phyloP scores from a whole-genome alignment of 352 stramenopile species.

The Detonula confervacea region DNA sequence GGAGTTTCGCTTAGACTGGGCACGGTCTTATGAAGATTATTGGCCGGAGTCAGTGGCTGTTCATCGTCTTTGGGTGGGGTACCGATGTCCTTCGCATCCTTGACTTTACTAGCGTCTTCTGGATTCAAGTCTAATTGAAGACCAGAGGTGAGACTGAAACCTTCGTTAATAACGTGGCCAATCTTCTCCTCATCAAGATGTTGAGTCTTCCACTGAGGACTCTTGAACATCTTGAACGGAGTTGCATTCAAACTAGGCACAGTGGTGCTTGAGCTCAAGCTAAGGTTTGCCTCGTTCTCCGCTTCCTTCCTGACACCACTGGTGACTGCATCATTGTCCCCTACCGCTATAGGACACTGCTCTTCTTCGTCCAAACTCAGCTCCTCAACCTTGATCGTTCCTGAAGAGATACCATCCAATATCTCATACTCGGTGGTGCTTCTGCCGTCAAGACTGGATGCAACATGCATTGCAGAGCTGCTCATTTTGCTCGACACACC shows the following conservation, averaged over 20 bases:
- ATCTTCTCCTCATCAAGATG: background rate
- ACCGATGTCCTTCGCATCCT: too few relatives aligned
- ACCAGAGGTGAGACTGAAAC: background rate
- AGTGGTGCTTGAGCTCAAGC: constrained; percentile 18
- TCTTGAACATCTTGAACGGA: constrained; percentile 13
- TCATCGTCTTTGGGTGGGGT: too few relatives aligned
- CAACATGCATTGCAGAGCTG: constrained; percentile 21
- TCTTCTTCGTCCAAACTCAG: constrained; percentile 37
- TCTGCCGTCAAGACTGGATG: constrained; percentile 30
- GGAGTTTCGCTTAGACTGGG: too few relatives aligned
- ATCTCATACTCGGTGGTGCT: constrained; percentile 49
- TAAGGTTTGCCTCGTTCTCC: background rate
- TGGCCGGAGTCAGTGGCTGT: too few relatives aligned
- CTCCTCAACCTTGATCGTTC: constrained; percentile 39
- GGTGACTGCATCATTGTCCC: background rate
- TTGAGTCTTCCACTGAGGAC: background rate
- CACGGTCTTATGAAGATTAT: too few relatives aligned
- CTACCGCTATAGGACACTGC: too few relatives aligned
- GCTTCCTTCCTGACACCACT: background rate
- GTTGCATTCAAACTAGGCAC: constrained; percentile 18
- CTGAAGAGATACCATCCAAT: constrained; percentile 38
- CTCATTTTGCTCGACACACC: constrained; percentile 25
- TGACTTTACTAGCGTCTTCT: too few relatives aligned
- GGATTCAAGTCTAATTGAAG: background rate
- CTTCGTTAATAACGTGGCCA: too few relatives aligned